Evolutionary conservation across 495 filamentous ascomycete genomes (phyloP), one percentile per base, ranked within the genome.

Genomic region (Podospora bellae-mahoneyi): DNA sequence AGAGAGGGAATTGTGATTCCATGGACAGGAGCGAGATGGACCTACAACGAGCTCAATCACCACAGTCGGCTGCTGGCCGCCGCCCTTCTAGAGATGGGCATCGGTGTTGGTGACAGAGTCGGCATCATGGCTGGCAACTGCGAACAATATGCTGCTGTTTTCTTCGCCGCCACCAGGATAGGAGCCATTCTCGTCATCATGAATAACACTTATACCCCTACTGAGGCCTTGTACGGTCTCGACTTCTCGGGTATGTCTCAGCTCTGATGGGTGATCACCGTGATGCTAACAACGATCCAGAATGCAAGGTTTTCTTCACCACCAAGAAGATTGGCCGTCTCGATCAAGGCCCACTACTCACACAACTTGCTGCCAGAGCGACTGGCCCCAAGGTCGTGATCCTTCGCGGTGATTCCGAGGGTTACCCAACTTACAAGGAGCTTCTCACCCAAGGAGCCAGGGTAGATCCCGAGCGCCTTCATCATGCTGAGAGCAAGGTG

Each of bases 91-190:
- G 82, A 82, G 16, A 80, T 85, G 72, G 88, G 88, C 0, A 85
- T 90, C 18, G 79, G 84, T 27, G 84, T 84, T 39, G 88, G 88
- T 15, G 88, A 90, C 73, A 83, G 88, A 2, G 79, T 91, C 20
- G 89, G 86, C 39, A 85, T 91, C 60, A 89, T 91, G 86, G 86
- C 88, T 2, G 89, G 89, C 3, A 91, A 91, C 73, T 90, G 88
- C 73, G 88, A 89, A 71, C 85, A 88, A 75, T 91, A 90, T 71
- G 87, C 87, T 39, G 82, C 86, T 0, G 80, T 91, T 19, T 89
- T 91, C 78, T 91, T 91, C 67, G 88, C 87, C 1, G 86, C 87
- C 32, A 83, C 86, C 2, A 80, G 85, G 18, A 85, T 91, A n/a
- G 88, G 88, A 18, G 88, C 86, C 32, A 86, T 89, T 23, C 75